Conservation (phyloP, 2,329 filamentous ascomycete genomes). For the Akanthomyces uredinophilus region DNA sequence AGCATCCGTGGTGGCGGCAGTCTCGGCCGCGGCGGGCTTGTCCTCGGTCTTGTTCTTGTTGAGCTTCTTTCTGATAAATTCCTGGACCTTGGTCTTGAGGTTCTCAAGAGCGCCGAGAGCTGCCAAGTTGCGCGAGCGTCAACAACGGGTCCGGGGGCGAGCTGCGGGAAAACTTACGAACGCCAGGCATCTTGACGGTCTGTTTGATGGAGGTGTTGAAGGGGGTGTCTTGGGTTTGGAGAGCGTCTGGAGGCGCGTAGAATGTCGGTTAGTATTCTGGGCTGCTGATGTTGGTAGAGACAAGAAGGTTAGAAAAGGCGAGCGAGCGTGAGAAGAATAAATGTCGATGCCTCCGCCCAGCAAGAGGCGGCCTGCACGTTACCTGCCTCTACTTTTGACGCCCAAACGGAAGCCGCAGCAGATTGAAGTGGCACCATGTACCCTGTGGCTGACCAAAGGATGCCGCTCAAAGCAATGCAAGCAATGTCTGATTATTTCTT, state of each 20-base stretch:
- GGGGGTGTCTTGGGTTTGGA: conserved; percentile 17
- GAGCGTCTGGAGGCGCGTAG: not conserved
- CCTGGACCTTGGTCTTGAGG: conserved; percentile 52
- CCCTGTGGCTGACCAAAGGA: not conserved
- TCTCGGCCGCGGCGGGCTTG: conserved; percentile 19
- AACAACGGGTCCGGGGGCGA: not conserved
- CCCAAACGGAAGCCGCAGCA: conserved; percentile 6
- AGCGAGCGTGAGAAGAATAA: not conserved
- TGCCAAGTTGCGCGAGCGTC: conserved; percentile 21
- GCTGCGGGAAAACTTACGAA: conserved; percentile 38
- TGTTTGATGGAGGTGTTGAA: not conserved
- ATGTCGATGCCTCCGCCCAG: conserved; percentile 4
- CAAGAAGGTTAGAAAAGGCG: not conserved
- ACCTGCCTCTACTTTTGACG: conserved; percentile 2
- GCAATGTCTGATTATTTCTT: too few relatives aligned
- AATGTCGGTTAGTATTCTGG: conserved; percentile 10
- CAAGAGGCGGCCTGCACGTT: conserved; percentile 10
- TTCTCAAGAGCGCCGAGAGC: conserved; percentile 48
- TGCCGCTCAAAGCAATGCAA: too few relatives aligned
- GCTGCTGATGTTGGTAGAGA: conserved; percentile 7
- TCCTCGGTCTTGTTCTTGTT: conserved; percentile 27
- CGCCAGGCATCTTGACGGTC: conserved; percentile 42
- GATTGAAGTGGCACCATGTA: not conserved
- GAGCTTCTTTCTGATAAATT: conserved; percentile 45
- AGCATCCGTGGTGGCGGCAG: conserved; percentile 14